These are phyloP conservation scores for Zarea fungicola DNA, from an alignment of 2,329 filamentous ascomycete species.

Conservation along the genomic window DNA sequence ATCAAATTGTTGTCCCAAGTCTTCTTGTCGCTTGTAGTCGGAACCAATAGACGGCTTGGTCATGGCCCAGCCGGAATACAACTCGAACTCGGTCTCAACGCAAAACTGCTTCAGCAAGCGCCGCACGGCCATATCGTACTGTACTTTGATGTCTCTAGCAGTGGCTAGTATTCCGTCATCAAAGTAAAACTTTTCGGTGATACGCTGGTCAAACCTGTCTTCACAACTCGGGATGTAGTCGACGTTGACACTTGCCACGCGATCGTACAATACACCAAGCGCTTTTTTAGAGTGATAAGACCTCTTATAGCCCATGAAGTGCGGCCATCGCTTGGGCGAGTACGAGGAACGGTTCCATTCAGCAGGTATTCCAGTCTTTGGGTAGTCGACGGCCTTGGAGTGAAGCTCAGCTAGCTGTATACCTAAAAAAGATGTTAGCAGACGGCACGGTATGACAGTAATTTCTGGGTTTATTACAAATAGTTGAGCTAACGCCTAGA, in stretches of 20 bases:
- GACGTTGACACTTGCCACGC: constrained; percentile 49
- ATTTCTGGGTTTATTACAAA: constrained; percentile 48
- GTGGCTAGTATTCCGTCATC: constrained; percentile 49
- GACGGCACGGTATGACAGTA: neutral
- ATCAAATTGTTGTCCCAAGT: constrained; percentile 63
- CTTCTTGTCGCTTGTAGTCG: constrained; percentile 85
- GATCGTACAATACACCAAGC: constrained; percentile 78
- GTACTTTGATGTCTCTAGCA: constrained; percentile 62
- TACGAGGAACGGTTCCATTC: constrained; percentile 54
- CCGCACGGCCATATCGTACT: constrained; percentile 72
- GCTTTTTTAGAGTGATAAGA: constrained; percentile 65
- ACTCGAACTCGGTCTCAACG: constrained; percentile 83
- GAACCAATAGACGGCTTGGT: constrained; percentile 63
- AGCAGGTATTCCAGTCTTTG: constrained; percentile 80
- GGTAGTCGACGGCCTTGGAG: constrained; percentile 89
- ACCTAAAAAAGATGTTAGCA: constrained; percentile 32
- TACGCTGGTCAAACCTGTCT: constrained; percentile 67
- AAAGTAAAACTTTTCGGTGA: constrained; percentile 59
- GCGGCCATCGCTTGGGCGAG: constrained; percentile 64
- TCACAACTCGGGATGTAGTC: constrained; percentile 71
- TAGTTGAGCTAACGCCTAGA: constrained; percentile 59
- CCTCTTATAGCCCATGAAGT: constrained; percentile 62
- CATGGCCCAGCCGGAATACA: constrained; percentile 82
- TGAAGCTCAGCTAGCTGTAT: constrained; percentile 73
- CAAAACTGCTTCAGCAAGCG: constrained; percentile 82